Evolutionary conservation across 257 asterid species (phyloP).

Genomic region (Plantago major): DNA sequence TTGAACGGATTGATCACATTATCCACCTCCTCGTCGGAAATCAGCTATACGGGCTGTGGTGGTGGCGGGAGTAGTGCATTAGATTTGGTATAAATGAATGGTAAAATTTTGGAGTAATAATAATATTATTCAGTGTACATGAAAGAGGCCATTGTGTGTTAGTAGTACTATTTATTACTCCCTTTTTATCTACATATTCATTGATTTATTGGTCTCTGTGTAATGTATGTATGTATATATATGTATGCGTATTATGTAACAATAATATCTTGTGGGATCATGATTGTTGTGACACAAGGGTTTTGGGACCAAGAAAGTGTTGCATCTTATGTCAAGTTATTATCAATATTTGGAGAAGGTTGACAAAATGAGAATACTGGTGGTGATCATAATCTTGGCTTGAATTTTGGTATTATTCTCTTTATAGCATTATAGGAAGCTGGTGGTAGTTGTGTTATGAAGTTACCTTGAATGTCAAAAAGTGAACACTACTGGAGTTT

Average conservation of each 20-base stretch:
- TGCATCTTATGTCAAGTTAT: conserved; percentile 1
- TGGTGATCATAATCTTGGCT: neutral
- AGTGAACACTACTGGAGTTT: conserved; percentile 20
- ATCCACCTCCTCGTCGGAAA: conserved; percentile 64
- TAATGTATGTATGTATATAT: too few species aligned
- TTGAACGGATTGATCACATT: conserved; percentile 58
- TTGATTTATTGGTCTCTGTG: conserved; percentile 20
- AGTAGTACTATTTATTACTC: too few species aligned
- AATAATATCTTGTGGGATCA: neutral
- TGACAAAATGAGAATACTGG: neutral
- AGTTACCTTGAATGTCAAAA: conserved; percentile 29
- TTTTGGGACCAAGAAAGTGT: neutral
- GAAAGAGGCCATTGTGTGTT: too few species aligned
- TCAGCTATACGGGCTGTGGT: conserved; percentile 38
- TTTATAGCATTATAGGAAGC: neutral
- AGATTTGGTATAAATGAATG: conserved; percentile 29
- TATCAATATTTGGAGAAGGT: neutral
- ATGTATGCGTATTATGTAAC: too few species aligned
- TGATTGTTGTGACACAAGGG: conserved; percentile 6
- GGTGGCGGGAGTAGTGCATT: conserved; percentile 23
- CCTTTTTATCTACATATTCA: conserved; percentile 20
- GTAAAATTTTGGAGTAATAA: conserved; percentile 1
- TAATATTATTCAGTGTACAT: neutral
- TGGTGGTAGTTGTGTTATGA: conserved; percentile 34
- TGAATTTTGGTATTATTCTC: neutral